Evolutionary conservation across 2,329 filamentous ascomycete species (phyloP), one percentile per base, ranked within the genome.

Genomic region (Colletotrichum salicis): DNA sequence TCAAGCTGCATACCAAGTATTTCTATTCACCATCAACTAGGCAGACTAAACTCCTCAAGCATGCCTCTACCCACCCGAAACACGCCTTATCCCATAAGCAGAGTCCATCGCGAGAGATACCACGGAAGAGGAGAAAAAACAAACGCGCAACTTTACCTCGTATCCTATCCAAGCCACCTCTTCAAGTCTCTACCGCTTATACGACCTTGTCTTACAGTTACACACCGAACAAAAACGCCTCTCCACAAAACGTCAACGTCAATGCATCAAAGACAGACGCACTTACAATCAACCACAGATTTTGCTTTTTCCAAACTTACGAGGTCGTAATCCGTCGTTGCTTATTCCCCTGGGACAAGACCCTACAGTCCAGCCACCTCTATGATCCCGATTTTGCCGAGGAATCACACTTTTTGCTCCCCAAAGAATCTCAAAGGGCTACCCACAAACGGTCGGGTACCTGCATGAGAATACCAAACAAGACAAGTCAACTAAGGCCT

Each of bases 171-270:
- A 41, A 41, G 3, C 5, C 41, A 10, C 8, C 41, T 48, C 19
- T 5, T 19, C 19, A 8, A n/a, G 19, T 48, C 41, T 48, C 41
- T 8, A 48, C 19, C 1, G 41, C 10, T 48, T 11, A 48, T 11
- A 48, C 19, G 45, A 22, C 45, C 19, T 35, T 52, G 59, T 62
- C 59, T 62, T 19, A 10, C 27, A 56, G 41, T 62, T 19, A 10
- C 27, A 56, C 8, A 29, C 27, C 29, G 27, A 24, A 35, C 58
- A 7, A 19, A 15, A 48, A 11, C 41, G 41, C 41, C 41, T 11
- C 41, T 48, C 41, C 41, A 48, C 41, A 48, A 48, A 48, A 48
- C 22, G 37, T 15, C 27, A 55, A 68, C 27, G 65, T 68, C 52
- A 41, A 64, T 56, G 59, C 65, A 56, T 27, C 54, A 64, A 10